Evolutionary conservation across 495 filamentous ascomycete genomes (phyloP), one percentile per base, ranked within the genome.

Genomic region (Aspergillus ellipticus): DNA sequence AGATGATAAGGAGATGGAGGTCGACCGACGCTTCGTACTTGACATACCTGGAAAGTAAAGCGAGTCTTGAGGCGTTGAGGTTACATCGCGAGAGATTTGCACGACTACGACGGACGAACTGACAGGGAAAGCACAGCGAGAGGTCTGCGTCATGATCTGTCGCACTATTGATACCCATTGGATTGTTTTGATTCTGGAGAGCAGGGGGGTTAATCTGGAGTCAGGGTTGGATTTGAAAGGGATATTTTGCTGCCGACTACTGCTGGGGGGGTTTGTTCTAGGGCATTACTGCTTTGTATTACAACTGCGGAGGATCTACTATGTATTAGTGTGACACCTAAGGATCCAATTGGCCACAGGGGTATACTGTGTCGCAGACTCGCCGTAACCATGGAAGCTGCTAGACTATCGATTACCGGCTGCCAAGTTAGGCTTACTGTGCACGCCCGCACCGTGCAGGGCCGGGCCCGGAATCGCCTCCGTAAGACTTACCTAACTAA

Each of bases 1-100:
- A 64, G 89, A 89, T 60, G 88, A 85, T 50, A 86, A 86, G 61
- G 88, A 90, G 54, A 84, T 89, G 74, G 85, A 90, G 46, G 90
- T 94, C 2, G 89, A 89, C 48, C 74, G 87, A 49, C 80, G 89
- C 29, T 89, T 86, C 65, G 90, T 95, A 9, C 75, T 96, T 35
- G 90, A 96, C 58, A 85, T 90, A 53, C 75, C 77, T n/a, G 67
- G 69, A 49, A 79, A 79, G 57, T 82, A 42, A 63, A 26, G 26
- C 41, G 41, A 19, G 24, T 22, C 22, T 48, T n/a, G 17, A 28
- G 7, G 7, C n/a, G 5, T 39, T 0, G 35, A 39, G 11, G 13
- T n/a, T 39, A 39, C 35, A 39, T 13, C 35, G n/a, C 35, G 13
- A 39, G 35, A 39, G 35, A 39, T 39, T 13, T 15, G 5, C 35